Percentiles rank a stretch among this genome's conserved stretches.
These are phyloP conservation scores for Ceratocystis variospora DNA, from an alignment of 2,329 filamentous ascomycete species.

Conservation along the genomic window DNA sequence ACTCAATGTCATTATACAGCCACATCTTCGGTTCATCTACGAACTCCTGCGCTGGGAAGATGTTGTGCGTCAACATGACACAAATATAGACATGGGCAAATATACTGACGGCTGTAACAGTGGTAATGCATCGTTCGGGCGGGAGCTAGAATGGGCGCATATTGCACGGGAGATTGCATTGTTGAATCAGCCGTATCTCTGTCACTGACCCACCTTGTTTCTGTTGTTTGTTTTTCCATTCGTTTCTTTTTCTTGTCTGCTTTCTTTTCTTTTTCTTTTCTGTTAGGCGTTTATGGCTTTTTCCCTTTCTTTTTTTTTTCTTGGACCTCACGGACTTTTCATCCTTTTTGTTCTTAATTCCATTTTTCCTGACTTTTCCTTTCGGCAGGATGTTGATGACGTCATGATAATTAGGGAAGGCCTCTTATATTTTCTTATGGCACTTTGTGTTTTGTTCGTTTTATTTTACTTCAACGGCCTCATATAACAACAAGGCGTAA, in stretches of 20 bases:
- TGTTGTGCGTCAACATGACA: constrained; percentile 18
- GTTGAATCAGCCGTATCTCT: constrained; percentile 78
- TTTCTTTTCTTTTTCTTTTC: background rate
- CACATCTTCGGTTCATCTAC: constrained; percentile 86
- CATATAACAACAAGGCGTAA: background rate
- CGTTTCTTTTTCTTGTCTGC: background rate
- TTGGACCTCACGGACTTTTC: background rate
- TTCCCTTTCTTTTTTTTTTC: background rate
- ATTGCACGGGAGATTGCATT: constrained; percentile 81
- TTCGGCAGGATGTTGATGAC: background rate
- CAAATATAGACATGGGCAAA: background rate
- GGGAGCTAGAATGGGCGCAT: constrained; percentile 84
- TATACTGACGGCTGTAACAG: constrained; percentile 11
- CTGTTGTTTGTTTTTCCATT: background rate
- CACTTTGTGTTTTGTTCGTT: background rate
- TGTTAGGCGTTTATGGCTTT: background rate
- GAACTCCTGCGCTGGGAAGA: constrained; percentile 97
- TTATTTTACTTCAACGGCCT: background rate
- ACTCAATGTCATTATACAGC: constrained; percentile 96
- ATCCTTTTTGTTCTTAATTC: background rate
- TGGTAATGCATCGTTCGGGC: constrained; percentile 23
- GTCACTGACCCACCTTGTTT: constrained; percentile 11
- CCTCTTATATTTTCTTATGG: background rate
- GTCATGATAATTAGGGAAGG: background rate
- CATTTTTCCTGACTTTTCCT: background rate